These are phyloP conservation scores for Cordyceps pruinosa DNA, from an alignment of 2,329 filamentous ascomycete genomes.

Conservation along the genomic window DNA sequence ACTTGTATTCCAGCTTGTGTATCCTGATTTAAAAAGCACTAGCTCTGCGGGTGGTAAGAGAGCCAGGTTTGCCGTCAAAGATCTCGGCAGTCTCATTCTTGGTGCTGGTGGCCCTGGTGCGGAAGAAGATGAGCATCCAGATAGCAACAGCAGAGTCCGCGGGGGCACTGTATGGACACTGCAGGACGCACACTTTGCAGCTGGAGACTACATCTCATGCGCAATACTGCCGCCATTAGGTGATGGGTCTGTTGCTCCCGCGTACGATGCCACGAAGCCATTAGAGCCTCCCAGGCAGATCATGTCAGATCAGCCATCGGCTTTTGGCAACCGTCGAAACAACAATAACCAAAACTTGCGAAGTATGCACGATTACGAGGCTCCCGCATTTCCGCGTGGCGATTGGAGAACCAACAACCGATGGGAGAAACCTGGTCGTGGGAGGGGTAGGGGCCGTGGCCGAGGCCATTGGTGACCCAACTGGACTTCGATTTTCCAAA, in stretches of 20 bases:
- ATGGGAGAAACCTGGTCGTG: background rate
- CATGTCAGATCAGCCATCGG: background rate
- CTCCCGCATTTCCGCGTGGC: background rate
- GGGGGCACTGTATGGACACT: constrained; percentile 70
- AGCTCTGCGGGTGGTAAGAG: constrained; percentile 20
- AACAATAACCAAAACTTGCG: background rate
- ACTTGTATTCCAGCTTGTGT: constrained; percentile 81
- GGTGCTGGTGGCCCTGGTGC: constrained; percentile 48
- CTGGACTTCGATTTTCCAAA: background rate
- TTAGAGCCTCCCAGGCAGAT: background rate
- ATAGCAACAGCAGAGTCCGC: constrained; percentile 34
- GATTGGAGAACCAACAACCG: constrained; percentile 1
- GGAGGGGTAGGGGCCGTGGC: constrained; percentile 1
- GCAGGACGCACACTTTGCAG: constrained; percentile 70
- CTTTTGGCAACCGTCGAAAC: background rate
- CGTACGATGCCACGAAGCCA: constrained; percentile 22
- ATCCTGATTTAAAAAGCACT: constrained; percentile 57
- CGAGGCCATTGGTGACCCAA: background rate
- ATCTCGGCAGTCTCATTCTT: constrained; percentile 76
- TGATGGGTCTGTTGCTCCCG: constrained; percentile 66
- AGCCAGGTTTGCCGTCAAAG: constrained; percentile 65
- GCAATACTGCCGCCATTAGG: constrained; percentile 69
- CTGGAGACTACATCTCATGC: constrained; percentile 82
- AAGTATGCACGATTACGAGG: background rate
- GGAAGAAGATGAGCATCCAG: constrained; percentile 30